Evolutionary conservation across 495 filamentous ascomycete species (phyloP), one percentile per base, ranked within the genome.

Genomic region (Neohortaea acidophila): DNA sequence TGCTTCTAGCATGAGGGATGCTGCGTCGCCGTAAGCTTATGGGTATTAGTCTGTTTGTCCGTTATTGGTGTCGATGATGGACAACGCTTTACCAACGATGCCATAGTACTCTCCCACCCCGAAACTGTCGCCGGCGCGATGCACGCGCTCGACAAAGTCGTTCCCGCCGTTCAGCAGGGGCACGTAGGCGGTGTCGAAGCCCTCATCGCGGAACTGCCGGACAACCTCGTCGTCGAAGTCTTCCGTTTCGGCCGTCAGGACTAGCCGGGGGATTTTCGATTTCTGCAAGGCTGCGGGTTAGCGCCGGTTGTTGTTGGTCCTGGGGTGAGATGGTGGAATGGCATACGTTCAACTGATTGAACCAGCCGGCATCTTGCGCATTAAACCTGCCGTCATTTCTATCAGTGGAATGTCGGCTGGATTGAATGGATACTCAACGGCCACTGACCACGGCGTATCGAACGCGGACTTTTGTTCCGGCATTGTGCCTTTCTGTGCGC

Each of bases 151-250:
- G 9, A 58, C 47, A 48, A 77, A 79, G 2, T 68, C 60, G 37
- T 72, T 68, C 3, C 63, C 69, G 13, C 66, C 67, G 4, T 56
- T 52, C 12, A 65, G 60, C 44, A 73, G 62, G 0, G 75, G 66
- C 0, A 80, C 33, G 44, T 81, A 82, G 2, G 63, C 52, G 2
- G 77, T 72, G 21, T 69, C 56, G 54, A 81, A 82, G 11, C 77
- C 78, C 47, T 84, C 78, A 36, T 69, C 68, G 20, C 61, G 61
- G 77, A 77, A 81, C 20, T 65, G 62, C 13, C 62, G 58, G 21
- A 78, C 40, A 0, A 66, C 70, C 4, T 67, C 52, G 5, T 54
- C 38, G 48, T 81, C 76, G 45, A 80, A 81, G 2, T 76, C 73
- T 0, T 60, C 57, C 5, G 58, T 61, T 47, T 81, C 75, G 4